These are phyloP conservation scores for Xanthoconium separans DNA, from an alignment of 1,284 basidiomycete genomes.

Conservation along the genomic window DNA sequence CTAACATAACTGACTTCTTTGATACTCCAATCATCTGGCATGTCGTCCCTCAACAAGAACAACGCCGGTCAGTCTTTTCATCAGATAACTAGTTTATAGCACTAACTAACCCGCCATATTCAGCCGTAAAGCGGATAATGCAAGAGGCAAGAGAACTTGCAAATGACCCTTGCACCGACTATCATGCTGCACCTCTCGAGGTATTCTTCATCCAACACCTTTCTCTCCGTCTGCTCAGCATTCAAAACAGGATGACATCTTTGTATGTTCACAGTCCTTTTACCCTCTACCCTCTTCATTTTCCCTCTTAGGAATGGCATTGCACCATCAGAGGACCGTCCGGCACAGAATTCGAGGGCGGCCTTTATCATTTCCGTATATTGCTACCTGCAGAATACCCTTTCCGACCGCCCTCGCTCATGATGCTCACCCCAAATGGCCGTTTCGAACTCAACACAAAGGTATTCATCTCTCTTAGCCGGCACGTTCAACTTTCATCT, in stretches of 20 bases:
- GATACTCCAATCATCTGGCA: not conserved
- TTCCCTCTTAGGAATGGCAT: conserved; percentile 82
- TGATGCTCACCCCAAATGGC: conserved; percentile 94
- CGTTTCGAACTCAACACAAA: conserved; percentile 95
- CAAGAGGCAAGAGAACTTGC: conserved; percentile 91
- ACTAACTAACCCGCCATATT: not conserved
- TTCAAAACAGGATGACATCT: conserved; percentile 68
- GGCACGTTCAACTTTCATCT: conserved; percentile 13
- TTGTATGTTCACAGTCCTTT: conserved; percentile 46
- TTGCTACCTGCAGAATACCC: conserved; percentile 91
- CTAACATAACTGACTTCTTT: too few species aligned
- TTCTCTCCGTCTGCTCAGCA: conserved; percentile 11
- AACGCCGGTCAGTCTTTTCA: conserved; percentile 60
- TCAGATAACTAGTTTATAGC: not conserved
- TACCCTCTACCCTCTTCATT: conserved; percentile 29
- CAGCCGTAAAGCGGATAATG: conserved; percentile 93
- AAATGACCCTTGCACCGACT: conserved; percentile 79
- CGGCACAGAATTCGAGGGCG: conserved; percentile 89
- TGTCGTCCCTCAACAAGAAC: conserved; percentile 71
- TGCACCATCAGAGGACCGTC: conserved; percentile 89
- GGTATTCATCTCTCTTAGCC: conserved; percentile 48
- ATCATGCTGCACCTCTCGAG: conserved; percentile 85
- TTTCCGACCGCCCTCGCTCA: conserved; percentile 90
- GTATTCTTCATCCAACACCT: conserved; percentile 37
- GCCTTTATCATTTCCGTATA: conserved; percentile 91